Conservation (phyloP, 345 rosid species). For the Noccaea caerulescens region DNA sequence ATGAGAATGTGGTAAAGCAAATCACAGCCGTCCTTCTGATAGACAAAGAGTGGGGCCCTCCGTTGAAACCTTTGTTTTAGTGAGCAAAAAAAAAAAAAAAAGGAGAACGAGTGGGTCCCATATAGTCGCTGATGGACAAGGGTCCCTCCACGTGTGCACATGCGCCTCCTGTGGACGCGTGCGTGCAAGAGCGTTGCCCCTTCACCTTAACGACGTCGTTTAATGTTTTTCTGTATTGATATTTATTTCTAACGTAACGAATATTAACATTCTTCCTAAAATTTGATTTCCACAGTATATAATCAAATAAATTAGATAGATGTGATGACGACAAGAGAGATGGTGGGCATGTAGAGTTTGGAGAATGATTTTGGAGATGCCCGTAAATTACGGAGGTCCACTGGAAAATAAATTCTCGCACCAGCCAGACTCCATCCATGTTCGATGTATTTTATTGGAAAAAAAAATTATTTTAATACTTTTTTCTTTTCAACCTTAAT, state of each 20-base stretch:
- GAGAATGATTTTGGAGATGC: constrained; percentile 38
- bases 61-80: background rate
- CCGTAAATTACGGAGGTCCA: constrained; percentile 45
- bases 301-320: constrained; percentile 6
- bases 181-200: constrained; percentile 24
- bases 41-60: background rate
- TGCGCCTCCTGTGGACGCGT: constrained; percentile 41
- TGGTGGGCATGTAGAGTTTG: constrained; percentile 41
- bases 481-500: no score
- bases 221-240: background rate
- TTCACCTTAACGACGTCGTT: constrained; percentile 19
- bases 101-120: background rate
- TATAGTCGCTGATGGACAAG: background rate
- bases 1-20: background rate
- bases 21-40: constrained; percentile 18
- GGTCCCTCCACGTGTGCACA: constrained; percentile 43
- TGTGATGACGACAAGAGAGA: constrained; percentile 37
- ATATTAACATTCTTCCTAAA: constrained; percentile 1
- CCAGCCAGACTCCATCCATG: constrained; percentile 29
- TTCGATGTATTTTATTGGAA: constrained; percentile 39
- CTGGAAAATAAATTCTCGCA: constrained; percentile 6
- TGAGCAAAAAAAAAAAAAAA: background rate
- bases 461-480: background rate
- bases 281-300: background rate
- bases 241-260: background rate